These are phyloP conservation scores for Phytophthora meadii DNA, from an alignment of 352 stramenopile genomes.

Conservation along the genomic window DNA sequence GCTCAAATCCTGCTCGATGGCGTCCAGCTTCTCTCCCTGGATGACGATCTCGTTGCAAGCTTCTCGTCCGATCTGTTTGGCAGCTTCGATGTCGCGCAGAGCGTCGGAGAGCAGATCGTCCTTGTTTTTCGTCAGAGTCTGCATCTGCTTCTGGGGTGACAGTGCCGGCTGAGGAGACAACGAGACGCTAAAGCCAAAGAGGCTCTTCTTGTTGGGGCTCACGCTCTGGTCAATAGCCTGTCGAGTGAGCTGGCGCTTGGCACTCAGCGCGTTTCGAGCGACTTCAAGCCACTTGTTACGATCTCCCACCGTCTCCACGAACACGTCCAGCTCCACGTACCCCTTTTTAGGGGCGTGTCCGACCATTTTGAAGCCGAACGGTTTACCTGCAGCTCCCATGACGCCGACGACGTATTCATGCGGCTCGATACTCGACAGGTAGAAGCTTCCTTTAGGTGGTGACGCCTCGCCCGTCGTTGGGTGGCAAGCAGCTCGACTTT, in stretches of 20 bases:
- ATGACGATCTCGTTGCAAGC: slow-evolving; percentile 77
- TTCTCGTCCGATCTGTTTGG: slow-evolving; percentile 71
- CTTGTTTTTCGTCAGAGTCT: slow-evolving; percentile 66
- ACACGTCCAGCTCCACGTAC: slow-evolving; percentile 85
- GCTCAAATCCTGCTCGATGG: slow-evolving; percentile 68
- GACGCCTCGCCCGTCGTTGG: slow-evolving; percentile 18
- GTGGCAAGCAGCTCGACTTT: slow-evolving; percentile 69
- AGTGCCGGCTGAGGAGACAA: slow-evolving; percentile 28
- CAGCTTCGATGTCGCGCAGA: slow-evolving; percentile 74
- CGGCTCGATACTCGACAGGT: slow-evolving; percentile 78
- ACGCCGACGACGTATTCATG: slow-evolving; percentile 81
- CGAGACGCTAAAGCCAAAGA: slow-evolving; percentile 62
- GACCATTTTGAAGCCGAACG: slow-evolving; percentile 88
- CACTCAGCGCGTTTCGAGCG: slow-evolving; percentile 71
- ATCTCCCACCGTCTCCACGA: slow-evolving; percentile 67
- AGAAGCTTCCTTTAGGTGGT: slow-evolving; percentile 71
- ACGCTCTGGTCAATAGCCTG: slow-evolving; percentile 46
- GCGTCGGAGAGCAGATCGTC: slow-evolving; percentile 75
- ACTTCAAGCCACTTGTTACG: slow-evolving; percentile 86
- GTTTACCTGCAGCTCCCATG: slow-evolving; percentile 71
- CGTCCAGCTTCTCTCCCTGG: slow-evolving; percentile 80
- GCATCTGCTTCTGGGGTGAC: slow-evolving; percentile 72
- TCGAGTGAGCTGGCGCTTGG: slow-evolving; percentile 54
- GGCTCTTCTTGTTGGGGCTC: slow-evolving; percentile 46
- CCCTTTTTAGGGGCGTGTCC: slow-evolving; percentile 78